Evolutionary conservation across 371 early-diverging fungal species (phyloP), one percentile per base, ranked within the genome.

Genomic region (Mucor piriformis): DNA sequence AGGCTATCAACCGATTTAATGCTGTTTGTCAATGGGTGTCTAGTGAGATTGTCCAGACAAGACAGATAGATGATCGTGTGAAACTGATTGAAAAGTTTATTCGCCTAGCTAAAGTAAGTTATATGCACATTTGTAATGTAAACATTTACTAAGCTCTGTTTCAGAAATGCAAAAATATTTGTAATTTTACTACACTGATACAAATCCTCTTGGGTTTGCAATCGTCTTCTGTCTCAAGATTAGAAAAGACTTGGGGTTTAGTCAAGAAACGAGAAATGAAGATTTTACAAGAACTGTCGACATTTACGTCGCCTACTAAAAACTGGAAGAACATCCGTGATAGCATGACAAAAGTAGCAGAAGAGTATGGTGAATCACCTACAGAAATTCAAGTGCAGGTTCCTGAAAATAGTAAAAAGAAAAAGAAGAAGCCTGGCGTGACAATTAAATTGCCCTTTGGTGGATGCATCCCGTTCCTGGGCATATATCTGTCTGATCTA

Each of bases 21-120:
- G 61, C 78, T 15, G 87, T 86, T 1, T 86, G 88, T 56, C 87
- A 83, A 38, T 90, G 91, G 90, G 90, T 88, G 0, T 79, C 86
- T 2, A 83, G 87, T 23, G 88, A 88, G 59, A 84, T 92, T 40
- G 74, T 89, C 15, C 69, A 76, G 38, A 81, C 86, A 8, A 74
- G 63, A 1, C 67, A 76, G 13, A 23, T 83, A 25, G 82, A 86
- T 6, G 67, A 76, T 38, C 76, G 91, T 16, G 88, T 76, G n/a
- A 75, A 70, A 20, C 77, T 89, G 10, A 77, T 90, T 13, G 90
- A 90, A 63, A 88, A 86, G 58, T 84, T 88, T 35, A 92, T 92
- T 53, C 82, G 88, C 25, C 67, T 92, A 18, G 91, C 90, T 2
- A 83, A 84, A 67, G 86, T 83, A 75, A 43, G 48, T 24, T 23